Evolutionary conservation across 768 basidiomycete species (phyloP), one percentile per base, ranked within the genome.

Genomic region (Pholiota molesta): DNA sequence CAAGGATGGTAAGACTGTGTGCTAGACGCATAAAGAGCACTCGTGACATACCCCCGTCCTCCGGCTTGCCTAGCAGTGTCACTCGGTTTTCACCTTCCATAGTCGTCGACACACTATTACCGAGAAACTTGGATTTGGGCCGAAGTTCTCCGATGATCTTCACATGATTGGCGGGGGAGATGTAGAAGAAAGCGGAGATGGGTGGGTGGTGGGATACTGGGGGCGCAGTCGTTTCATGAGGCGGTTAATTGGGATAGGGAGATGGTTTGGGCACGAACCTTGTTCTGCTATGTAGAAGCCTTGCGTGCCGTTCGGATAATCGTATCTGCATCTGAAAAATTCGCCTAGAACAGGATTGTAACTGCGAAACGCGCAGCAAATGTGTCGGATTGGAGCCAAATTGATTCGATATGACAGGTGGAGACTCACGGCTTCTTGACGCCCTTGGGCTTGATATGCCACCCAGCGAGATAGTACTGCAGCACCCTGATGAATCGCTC

Each of bases 381-480:
- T 57, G 47, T 16, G 57, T 59, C 56, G 35, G 59, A 28, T 59
- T 33, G 55, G 54, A 42, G 45, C 47, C 57, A 55, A 52, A n/a
- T 59, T 37, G 47, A 44, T 33, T 61, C 57, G 51, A 44, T 23
- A 29, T 51, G 57, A 23, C 17, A n/a, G 33, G 57, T 23, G 54
- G 57, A 52, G 62, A 80, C 91, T 77, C 70, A 95, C 87, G 97
- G 97, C 78, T 99, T 99, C 90, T 99, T 99, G 63, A 99, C 97
- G 57, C 95, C 97, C 78, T 92, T 96, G 66, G 97, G 96, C 77
- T 98, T 98, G 79, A 98, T 96, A 77, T 99, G 97, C 97, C 97
- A 99, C 23, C 97, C 97, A n/a, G 93, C 90, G 52, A 99, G 88
- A 73, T 98, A 99, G 74, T 96, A 97, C 64, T 92, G 90, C 35